Evolutionary conservation across 164 flowering plant species (phyloP).

Genomic region (Umbilicus rupestris): DNA sequence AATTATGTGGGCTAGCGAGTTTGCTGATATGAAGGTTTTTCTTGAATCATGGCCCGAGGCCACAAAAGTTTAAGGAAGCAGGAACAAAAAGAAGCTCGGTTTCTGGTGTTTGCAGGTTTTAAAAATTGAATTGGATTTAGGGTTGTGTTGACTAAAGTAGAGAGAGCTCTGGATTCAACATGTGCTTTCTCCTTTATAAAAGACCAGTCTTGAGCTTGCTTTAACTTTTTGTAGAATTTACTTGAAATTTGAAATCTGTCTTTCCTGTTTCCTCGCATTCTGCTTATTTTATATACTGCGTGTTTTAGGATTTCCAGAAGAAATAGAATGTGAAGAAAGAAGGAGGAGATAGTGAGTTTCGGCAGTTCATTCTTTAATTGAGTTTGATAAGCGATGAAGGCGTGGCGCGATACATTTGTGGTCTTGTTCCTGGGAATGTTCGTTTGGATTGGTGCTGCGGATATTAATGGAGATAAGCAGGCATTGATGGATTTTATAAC

Average conservation of each 20-base stretch:
- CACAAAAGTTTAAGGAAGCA: conserved; percentile 6
- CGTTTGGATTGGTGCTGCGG: conserved; percentile 16
- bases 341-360: neutral
- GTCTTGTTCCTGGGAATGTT: conserved; percentile 24
- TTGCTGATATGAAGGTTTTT: too few relatives aligned
- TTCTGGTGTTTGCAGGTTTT: conserved; percentile 6
- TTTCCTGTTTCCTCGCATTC: neutral
- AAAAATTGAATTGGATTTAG: neutral
- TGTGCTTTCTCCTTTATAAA: neutral
- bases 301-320: neutral
- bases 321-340: neutral
- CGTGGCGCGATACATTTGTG: conserved; percentile 8
- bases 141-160: neutral
- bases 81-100: conserved; percentile 23
- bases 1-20: too few relatives aligned
- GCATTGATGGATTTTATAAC: conserved; percentile 50
- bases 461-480: conserved; percentile 35
- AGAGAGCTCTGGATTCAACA: neutral
- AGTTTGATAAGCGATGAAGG: conserved; percentile 13
- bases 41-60: neutral
- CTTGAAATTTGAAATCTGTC: neutral
- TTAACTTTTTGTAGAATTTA: neutral
- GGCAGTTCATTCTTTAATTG: neutral
- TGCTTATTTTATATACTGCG: neutral
- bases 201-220: neutral